phyloP scores from a whole-genome alignment of 2,329 filamentous ascomycete species.

The Aureobasidium sp. region DNA sequence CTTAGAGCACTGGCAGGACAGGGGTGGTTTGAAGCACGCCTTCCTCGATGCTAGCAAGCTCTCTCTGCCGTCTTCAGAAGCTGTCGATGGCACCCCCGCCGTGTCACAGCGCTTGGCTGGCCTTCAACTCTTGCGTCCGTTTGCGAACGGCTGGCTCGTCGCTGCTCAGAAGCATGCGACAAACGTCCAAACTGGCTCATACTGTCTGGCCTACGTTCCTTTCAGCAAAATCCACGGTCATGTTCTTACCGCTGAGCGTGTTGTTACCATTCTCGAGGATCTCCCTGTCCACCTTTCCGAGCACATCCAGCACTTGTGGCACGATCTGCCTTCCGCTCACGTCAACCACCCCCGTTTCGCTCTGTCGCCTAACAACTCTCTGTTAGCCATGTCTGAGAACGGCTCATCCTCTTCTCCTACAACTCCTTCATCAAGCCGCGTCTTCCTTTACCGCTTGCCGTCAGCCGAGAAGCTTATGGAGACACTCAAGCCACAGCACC shows the following conservation, averaged over 20 bases:
- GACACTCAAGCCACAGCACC: constrained; percentile 12
- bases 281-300: constrained; percentile 22
- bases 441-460: constrained; percentile 26
- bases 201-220: constrained; percentile 24
- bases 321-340: constrained; percentile 25
- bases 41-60: constrained; percentile 23
- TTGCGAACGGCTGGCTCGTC: constrained; percentile 22
- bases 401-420: constrained; percentile 12
- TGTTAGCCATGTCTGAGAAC: constrained; percentile 25
- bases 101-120: constrained; percentile 14
- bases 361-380: constrained; percentile 16
- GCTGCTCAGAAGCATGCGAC: constrained; percentile 25
- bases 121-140: constrained; percentile 23
- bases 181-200: constrained; percentile 17
- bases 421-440: constrained; percentile 21
- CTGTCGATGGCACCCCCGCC: not conserved
- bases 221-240: constrained; percentile 13
- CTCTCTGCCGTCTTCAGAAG: not conserved
- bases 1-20: constrained; percentile 27
- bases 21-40: constrained; percentile 22
- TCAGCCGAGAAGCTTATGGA: constrained; percentile 15
- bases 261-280: constrained; percentile 21
- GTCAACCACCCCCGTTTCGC: constrained; percentile 25
- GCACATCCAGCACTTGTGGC: constrained; percentile 21
- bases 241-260: constrained; percentile 17